Conservation (phyloP, 1,139 yeast species). For the Scheffersomyces segobiensis region DNA sequence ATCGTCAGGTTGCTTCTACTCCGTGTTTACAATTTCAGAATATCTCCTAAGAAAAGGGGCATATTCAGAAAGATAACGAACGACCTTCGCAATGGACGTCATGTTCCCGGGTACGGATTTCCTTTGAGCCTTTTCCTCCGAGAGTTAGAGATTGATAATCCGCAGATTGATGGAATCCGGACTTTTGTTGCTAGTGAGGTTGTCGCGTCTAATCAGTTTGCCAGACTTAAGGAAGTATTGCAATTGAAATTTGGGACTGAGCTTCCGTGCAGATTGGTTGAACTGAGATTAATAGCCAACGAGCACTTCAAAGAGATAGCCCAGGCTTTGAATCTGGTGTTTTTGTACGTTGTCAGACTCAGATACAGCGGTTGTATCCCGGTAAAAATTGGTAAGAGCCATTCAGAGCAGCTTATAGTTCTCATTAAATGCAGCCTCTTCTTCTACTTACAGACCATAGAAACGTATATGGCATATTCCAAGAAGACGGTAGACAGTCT, state of each 20-base stretch:
- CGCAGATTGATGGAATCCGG: neutral
- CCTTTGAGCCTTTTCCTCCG: neutral
- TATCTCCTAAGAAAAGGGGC: neutral
- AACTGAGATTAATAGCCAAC: neutral
- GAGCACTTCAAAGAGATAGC: neutral
- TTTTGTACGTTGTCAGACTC: neutral
- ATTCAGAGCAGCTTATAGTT: neutral
- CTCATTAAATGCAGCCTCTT: conserved; percentile 4
- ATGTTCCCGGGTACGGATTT: neutral
- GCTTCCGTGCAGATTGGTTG: neutral
- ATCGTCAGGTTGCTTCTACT: neutral
- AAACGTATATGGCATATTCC: conserved; percentile 4
- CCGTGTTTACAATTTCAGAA: neutral
- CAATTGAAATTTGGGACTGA: neutral
- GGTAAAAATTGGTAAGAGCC: neutral
- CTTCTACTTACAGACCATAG: conserved; percentile 10
- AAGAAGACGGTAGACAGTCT: neutral
- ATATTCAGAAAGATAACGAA: neutral
- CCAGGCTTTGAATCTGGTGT: neutral
- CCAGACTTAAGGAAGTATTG: neutral
- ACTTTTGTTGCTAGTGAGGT: neutral
- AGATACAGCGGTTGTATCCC: neutral
- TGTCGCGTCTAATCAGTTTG: neutral
- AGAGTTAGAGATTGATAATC: neutral
- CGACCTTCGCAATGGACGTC: neutral